Conservation (phyloP, 176 grass and related monocot genomes). For the Metroxylon sagu region DNA sequence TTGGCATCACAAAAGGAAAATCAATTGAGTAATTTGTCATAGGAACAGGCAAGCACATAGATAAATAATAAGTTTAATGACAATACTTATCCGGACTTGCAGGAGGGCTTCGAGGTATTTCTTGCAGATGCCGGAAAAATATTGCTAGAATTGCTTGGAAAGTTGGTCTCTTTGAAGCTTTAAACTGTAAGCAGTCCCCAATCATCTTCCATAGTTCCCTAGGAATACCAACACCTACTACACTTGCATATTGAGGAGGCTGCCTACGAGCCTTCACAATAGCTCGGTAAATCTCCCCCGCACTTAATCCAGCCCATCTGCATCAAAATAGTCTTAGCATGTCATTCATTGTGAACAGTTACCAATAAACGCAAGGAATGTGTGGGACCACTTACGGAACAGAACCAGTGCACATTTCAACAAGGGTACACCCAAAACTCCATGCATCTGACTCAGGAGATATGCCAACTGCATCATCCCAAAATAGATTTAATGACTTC, state of each 20-base stretch:
- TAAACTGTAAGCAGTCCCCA: conserved; percentile 87
- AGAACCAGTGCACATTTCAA: conserved; percentile 99
- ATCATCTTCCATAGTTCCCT: conserved; percentile 99
- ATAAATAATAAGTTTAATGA: no score
- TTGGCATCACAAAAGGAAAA: no score
- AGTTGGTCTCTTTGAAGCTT: conserved; percentile 70
- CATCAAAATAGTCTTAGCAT: conserved; percentile 35
- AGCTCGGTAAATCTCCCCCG: conserved; percentile 74
- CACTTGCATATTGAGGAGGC: conserved; percentile 93
- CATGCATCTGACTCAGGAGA: conserved; percentile 92
- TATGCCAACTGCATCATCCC: conserved; percentile 76
- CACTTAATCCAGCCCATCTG: conserved; percentile 95
- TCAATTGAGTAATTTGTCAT: not conserved
- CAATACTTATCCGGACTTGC: conserved; percentile 87
- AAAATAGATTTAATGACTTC: conserved; percentile 70
- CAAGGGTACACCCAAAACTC: conserved; percentile 98
- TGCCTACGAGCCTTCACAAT: conserved; percentile 80
- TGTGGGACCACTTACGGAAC: conserved; percentile 81
- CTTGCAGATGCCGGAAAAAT: conserved; percentile 90
- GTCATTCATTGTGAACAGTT: conserved; percentile 27
- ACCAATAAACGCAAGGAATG: conserved; percentile 35
- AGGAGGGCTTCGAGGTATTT: conserved; percentile 84
- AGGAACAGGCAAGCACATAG: no score
- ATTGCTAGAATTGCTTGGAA: conserved; percentile 94
- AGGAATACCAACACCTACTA: conserved; percentile 95